A percentile compares a stretch with the other conserved stretches of the same genome.
These are phyloP conservation scores for Colletotrichum melonis DNA, from an alignment of 2,329 filamentous ascomycete species.

Conservation along the genomic window DNA sequence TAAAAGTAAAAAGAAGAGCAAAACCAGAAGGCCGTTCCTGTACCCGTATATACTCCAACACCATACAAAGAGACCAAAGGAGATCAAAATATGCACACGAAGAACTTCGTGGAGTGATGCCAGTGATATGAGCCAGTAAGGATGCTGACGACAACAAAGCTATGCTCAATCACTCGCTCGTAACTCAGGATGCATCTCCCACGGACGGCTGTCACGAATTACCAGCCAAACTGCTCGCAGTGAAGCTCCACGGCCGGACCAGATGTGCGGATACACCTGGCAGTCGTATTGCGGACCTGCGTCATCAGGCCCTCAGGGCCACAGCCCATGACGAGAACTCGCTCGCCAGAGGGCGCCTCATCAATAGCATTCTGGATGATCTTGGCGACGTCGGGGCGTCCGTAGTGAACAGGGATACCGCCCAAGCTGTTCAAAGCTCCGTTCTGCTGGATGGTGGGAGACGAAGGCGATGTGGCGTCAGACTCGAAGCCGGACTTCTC, in stretches of 20 bases:
- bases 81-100: conserved; percentile 19
- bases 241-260: conserved; percentile 60
- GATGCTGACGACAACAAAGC: not conserved
- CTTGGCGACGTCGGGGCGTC: conserved; percentile 50
- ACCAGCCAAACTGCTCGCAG: conserved; percentile 61
- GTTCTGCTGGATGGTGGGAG: conserved; percentile 19
- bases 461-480: conserved; percentile 25
- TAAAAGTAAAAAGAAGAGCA: not conserved
- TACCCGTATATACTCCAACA: conserved; percentile 28
- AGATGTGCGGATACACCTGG: conserved; percentile 49
- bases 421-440: conserved; percentile 19
- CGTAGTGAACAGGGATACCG: conserved; percentile 42
- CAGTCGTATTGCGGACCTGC: conserved; percentile 53
- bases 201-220: conserved; percentile 1
- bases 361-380: conserved; percentile 49
- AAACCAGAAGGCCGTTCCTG: not conserved
- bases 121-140: not conserved
- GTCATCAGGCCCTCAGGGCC: conserved; percentile 57
- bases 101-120: not conserved
- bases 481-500: conserved; percentile 39
- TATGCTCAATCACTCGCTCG: too few species aligned
- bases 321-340: conserved; percentile 58
- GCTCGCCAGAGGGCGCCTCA: conserved; percentile 42
- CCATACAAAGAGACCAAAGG: not conserved
- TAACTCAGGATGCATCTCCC: not conserved